A percentile compares a stretch with the other conserved stretches of the same genome.
Conservation (phyloP, 2,329 filamentous ascomycete species). For the Ophiostoma fasciatum region DNA sequence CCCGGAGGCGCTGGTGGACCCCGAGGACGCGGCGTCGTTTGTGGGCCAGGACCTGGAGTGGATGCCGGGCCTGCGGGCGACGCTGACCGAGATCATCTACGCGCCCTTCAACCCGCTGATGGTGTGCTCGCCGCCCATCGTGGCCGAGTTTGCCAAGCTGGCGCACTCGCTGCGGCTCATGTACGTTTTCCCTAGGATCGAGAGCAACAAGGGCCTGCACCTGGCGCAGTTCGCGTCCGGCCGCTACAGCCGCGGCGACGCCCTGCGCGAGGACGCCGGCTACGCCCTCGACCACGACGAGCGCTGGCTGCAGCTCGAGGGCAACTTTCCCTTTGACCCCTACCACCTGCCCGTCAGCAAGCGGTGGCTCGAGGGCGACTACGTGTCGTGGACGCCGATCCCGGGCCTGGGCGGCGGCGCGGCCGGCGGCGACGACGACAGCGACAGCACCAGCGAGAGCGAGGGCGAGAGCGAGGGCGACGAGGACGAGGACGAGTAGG, state of each 20-base stretch:
- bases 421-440: constrained; percentile 33
- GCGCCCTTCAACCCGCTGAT: constrained; percentile 89
- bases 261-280: constrained; percentile 34
- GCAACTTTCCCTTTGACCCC: constrained; percentile 95
- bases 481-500: constrained; percentile 3
- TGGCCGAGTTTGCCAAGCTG: constrained; percentile 80
- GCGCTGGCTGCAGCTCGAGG: constrained; percentile 71
- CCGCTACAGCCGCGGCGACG: constrained; percentile 36
- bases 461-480: constrained; percentile 17
- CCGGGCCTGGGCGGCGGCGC: constrained; percentile 50
- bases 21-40: constrained; percentile 44
- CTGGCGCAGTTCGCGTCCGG: constrained; percentile 54
- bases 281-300: constrained; percentile 51
- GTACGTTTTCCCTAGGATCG: constrained; percentile 77
- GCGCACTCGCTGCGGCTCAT: constrained; percentile 74
- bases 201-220: constrained; percentile 81
- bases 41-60: constrained; percentile 63
- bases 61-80: constrained; percentile 58
- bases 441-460: constrained; percentile 27
- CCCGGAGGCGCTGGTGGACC: constrained; percentile 44
- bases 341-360: constrained; percentile 82
- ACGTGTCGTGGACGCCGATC: constrained; percentile 65
- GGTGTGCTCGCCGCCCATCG: constrained; percentile 81
- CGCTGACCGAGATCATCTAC: constrained; percentile 64
- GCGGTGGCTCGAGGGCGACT: constrained; percentile 74